Evolutionary conservation across 805 yeast genomes (phyloP).

Genomic region (Starmerella kuoi): DNA sequence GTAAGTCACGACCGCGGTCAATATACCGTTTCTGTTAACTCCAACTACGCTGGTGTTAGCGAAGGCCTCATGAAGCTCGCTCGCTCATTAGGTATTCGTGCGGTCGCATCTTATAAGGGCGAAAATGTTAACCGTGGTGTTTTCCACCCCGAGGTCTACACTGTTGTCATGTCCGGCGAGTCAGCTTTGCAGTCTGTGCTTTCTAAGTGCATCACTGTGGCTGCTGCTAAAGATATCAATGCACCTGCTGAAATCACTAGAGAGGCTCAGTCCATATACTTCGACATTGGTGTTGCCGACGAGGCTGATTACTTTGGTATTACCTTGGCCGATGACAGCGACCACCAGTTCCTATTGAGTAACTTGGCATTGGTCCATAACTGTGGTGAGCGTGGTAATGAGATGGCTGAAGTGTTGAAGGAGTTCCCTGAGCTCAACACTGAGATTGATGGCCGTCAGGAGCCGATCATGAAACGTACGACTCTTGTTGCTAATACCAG

Average conservation of each 20-base stretch:
- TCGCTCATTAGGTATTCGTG: slow-evolving; percentile 36
- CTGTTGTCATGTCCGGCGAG: neutral
- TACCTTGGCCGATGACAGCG: slow-evolving; percentile 32
- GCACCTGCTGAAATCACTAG: neutral
- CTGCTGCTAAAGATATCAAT: neutral
- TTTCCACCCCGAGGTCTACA: neutral
- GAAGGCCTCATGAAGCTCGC: slow-evolving; percentile 32
- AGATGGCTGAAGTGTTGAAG: slow-evolving; percentile 99
- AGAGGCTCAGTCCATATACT: slow-evolving; percentile 24
- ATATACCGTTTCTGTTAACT: neutral
- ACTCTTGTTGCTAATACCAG: slow-evolving; percentile 97
- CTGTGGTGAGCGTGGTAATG: slow-evolving; percentile 95
- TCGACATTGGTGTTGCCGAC: slow-evolving; percentile 25
- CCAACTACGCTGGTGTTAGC: slow-evolving; percentile 12
- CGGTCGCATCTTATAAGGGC: slow-evolving; percentile 27
- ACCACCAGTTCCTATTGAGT: slow-evolving; percentile 35
- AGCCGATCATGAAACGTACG: slow-evolving; percentile 99
- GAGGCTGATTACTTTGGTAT: slow-evolving; percentile 35
- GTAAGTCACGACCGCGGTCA: slow-evolving; percentile 25
- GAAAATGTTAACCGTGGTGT: slow-evolving; percentile 22
- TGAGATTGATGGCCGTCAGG: slow-evolving; percentile 82
- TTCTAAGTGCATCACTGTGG: neutral
- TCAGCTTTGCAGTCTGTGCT: slow-evolving; percentile 1
- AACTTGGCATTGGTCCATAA: slow-evolving; percentile 25
- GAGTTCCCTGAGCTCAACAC: slow-evolving; percentile 97